Conservation (phyloP, 371 early-diverging fungal genomes). For the Dinochytrium kinnereticum region DNA sequence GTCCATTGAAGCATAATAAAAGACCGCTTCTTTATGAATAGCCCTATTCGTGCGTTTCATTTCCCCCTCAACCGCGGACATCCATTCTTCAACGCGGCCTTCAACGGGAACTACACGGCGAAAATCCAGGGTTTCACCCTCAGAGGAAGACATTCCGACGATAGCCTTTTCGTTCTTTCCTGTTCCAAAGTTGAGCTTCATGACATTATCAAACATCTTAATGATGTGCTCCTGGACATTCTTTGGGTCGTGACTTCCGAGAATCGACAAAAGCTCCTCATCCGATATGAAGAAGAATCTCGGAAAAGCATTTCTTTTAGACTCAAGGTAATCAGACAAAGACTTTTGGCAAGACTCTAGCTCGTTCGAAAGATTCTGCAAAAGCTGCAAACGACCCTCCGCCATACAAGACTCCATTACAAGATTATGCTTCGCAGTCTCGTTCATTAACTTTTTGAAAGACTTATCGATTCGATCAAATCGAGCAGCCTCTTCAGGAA, state of each 20-base stretch:
- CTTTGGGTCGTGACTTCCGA: slow-evolving; percentile 63
- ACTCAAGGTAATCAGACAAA: slow-evolving; percentile 63
- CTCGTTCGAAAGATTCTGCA: slow-evolving; percentile 54
- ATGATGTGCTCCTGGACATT: slow-evolving; percentile 66
- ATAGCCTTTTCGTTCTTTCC: slow-evolving; percentile 60
- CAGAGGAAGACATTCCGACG: slow-evolving; percentile 63
- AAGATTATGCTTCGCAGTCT: slow-evolving; percentile 58
- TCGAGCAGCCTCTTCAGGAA: slow-evolving; percentile 63
- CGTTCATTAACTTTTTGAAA: slow-evolving; percentile 64
- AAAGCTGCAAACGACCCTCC: slow-evolving; percentile 56
- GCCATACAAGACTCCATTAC: slow-evolving; percentile 63
- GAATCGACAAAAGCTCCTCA: slow-evolving; percentile 64
- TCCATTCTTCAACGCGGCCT: slow-evolving; percentile 67
- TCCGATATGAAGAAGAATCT: slow-evolving; percentile 69
- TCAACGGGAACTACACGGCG: slow-evolving; percentile 53
- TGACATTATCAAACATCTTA: slow-evolving; percentile 66
- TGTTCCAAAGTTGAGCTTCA: slow-evolving; percentile 59
- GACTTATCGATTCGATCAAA: slow-evolving; percentile 63
- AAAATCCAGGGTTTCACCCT: slow-evolving; percentile 60
- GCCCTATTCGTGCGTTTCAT: slow-evolving; percentile 63
- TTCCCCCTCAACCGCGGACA: slow-evolving; percentile 59
- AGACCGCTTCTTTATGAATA: slow-evolving; percentile 64
- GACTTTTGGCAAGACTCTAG: slow-evolving; percentile 64
- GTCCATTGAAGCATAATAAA: slow-evolving; percentile 60
- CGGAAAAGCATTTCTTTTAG: slow-evolving; percentile 63